A percentile compares a stretch with the other conserved stretches of the same genome.
These are phyloP conservation scores for Lactifluus rugatus DNA, from an alignment of 768 basidiomycete species.

Conservation along the genomic window DNA sequence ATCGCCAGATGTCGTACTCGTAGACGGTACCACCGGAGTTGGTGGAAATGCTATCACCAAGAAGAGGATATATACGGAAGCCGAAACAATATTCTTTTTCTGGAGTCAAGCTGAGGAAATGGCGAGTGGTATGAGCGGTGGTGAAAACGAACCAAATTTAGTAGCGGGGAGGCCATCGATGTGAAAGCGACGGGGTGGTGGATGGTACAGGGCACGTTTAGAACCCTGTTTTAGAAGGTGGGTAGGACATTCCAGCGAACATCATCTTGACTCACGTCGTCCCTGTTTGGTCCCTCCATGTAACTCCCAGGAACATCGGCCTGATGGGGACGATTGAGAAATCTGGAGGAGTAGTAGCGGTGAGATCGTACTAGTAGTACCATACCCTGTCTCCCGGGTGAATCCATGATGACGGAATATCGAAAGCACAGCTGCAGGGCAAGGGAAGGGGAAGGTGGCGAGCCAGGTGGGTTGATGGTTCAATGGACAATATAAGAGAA, in stretches of 20 bases:
- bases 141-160: slow-evolving; percentile 19
- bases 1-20: slow-evolving; percentile 68
- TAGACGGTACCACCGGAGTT: slow-evolving; percentile 24
- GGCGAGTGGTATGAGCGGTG: neutral
- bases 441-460: too few relatives aligned
- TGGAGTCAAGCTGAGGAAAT: slow-evolving; percentile 3
- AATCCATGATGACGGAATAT: too few relatives aligned
- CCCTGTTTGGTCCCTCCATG: neutral
- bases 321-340: neutral
- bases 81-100: slow-evolving; percentile 22
- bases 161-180: slow-evolving; percentile 10
- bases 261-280: slow-evolving; percentile 7
- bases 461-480: too few relatives aligned
- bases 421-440: too few relatives aligned
- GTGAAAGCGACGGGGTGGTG: slow-evolving; percentile 11
- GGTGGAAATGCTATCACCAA: slow-evolving; percentile 11
- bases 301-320: neutral
- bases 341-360: neutral
- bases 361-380: slow-evolving; percentile 15
- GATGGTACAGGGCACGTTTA: slow-evolving; percentile 15
- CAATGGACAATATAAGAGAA: too few relatives aligned
- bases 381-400: too few relatives aligned
- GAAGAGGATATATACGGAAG: slow-evolving; percentile 21
- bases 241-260: neutral
- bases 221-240: slow-evolving; percentile 22